Base-by-base conservation (phyloP, 345 rosid genomes). In the Chamaenerion angustifolium region DNA sequence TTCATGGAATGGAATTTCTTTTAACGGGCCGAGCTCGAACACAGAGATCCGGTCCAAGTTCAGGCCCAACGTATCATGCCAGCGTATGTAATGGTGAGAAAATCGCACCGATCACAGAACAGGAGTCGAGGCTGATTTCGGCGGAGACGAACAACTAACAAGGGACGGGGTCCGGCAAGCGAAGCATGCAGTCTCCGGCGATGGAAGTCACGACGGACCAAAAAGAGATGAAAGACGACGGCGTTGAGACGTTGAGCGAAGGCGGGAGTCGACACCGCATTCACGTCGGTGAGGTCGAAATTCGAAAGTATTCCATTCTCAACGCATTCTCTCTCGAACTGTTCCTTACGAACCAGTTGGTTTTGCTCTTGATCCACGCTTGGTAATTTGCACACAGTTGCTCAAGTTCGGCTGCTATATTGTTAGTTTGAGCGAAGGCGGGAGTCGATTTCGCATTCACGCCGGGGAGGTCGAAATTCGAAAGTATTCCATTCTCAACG, bases 391-490 rank as follows among this genome's bases (percentile, higher is more conserved):
- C 27, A 23, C 27, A 23, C 27, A 23, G 27, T 5, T 23, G 27
- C 27, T 23, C 27, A 23, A 23, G 27, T 23, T 23, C 27, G 27
- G 27, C 27, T 2, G 27, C 2, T 23, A 23, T 23, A 5, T 23
- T 23, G 27, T 23, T 23, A 23, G 5, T 23, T 23, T 89, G 58
- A 58, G 66, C 43, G 84, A 76, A 4, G 90, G 81, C 45, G 79
- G 88, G 42, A 67, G 54, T 5, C 95, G 97, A 16, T 56, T 89
- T 46, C 77, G 70, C 40, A 76, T 89, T 59, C 75, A 68, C 21
- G 94, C 70, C 43, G 79, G 97, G 94, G 89, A 82, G 76, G 85
- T 89, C 73, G 85, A 78, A 53, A 71, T 95, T 56, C 62, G 49
- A 51, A 82, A 69, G 17, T 64, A 76, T 68, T 70, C 88, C 68